phyloP scores from a whole-genome alignment of 2,329 filamentous ascomycete species.

The Kalaharituber pfeilii region DNA sequence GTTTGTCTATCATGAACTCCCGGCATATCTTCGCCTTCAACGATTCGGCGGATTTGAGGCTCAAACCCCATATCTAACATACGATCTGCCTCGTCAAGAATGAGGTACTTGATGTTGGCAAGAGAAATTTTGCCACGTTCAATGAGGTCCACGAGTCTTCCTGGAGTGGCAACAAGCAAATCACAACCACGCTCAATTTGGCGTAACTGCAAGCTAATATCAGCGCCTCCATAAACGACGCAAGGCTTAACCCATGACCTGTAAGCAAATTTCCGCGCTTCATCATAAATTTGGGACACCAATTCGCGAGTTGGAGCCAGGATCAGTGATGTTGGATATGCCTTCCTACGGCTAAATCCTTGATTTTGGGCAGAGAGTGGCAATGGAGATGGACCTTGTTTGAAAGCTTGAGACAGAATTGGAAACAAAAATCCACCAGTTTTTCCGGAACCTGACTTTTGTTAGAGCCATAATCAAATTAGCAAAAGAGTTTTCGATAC shows the following conservation, averaged over 20 bases:
- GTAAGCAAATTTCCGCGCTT: slow-evolving; percentile 95
- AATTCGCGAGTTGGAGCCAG: slow-evolving; percentile 94
- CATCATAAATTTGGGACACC: slow-evolving; percentile 96
- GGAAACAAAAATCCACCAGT: slow-evolving; percentile 99
- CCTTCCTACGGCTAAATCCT: slow-evolving; percentile 84
- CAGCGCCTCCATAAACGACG: slow-evolving; percentile 96
- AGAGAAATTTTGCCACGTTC: slow-evolving; percentile 97
- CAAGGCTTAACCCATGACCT: slow-evolving; percentile 97
- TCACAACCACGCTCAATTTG: slow-evolving; percentile 97
- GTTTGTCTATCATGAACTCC: slow-evolving; percentile 69
- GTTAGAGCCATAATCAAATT: slow-evolving; percentile 3
- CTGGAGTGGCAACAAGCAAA: slow-evolving; percentile 88
- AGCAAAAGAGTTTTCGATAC: background rate
- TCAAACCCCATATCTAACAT: slow-evolving; percentile 99
- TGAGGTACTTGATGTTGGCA: slow-evolving; percentile 96
- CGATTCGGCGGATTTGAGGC: slow-evolving; percentile 95
- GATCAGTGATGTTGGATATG: slow-evolving; percentile 88
- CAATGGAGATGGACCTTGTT: slow-evolving; percentile 59
- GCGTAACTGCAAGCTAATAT: slow-evolving; percentile 93
- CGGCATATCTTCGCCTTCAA: slow-evolving; percentile 97
- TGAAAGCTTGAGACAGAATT: slow-evolving; percentile 92
- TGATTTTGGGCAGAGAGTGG: slow-evolving; percentile 41
- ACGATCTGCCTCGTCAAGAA: slow-evolving; percentile 96
- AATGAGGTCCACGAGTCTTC: slow-evolving; percentile 92
- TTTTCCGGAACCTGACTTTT: slow-evolving; percentile 57